phyloP scores from a whole-genome alignment of 306 rosid genomes.

The Malus sieversii region DNA sequence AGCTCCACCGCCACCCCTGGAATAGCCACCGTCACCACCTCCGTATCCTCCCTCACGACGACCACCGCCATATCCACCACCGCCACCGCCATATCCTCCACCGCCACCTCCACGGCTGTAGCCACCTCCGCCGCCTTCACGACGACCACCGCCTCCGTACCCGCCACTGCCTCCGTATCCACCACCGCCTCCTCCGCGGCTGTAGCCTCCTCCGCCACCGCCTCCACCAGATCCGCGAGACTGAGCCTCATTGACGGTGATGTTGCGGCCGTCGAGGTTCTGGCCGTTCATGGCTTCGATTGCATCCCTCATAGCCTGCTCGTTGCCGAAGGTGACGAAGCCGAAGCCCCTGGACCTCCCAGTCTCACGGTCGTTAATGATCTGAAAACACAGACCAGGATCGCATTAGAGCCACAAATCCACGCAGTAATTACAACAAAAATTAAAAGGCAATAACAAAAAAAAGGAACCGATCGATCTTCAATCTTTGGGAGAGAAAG shows the following conservation, averaged over 20 bases:
- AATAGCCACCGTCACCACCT: conserved; percentile 31
- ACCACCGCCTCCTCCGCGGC: conserved; percentile 32
- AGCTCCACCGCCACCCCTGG: conserved; percentile 48
- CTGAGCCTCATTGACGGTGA: conserved; percentile 91
- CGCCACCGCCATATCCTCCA: background rate
- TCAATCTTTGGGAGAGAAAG: conserved; percentile 51
- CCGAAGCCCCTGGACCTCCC: conserved; percentile 93
- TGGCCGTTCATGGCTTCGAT: conserved; percentile 91
- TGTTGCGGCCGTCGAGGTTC: conserved; percentile 74
- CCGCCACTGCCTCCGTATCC: conserved; percentile 17
- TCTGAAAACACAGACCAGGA: conserved; percentile 24
- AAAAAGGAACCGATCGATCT: conserved; percentile 75
- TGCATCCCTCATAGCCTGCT: conserved; percentile 70
- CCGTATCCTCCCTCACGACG: conserved; percentile 12
- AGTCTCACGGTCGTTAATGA: conserved; percentile 87
- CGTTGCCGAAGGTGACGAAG: conserved; percentile 72
- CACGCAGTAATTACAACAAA: background rate
- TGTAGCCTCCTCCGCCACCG: conserved; percentile 34
- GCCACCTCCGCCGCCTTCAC: conserved; percentile 29
- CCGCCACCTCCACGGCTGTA: conserved; percentile 39
- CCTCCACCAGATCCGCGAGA: conserved; percentile 62
- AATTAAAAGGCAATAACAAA: background rate
- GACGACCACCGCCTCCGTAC: conserved; percentile 22
- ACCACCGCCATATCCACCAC: conserved; percentile 22
- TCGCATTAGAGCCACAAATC: conserved; percentile 14